These are phyloP conservation scores for Candida dajiaensis DNA, from an alignment of 805 yeast species.

Conservation along the genomic window DNA sequence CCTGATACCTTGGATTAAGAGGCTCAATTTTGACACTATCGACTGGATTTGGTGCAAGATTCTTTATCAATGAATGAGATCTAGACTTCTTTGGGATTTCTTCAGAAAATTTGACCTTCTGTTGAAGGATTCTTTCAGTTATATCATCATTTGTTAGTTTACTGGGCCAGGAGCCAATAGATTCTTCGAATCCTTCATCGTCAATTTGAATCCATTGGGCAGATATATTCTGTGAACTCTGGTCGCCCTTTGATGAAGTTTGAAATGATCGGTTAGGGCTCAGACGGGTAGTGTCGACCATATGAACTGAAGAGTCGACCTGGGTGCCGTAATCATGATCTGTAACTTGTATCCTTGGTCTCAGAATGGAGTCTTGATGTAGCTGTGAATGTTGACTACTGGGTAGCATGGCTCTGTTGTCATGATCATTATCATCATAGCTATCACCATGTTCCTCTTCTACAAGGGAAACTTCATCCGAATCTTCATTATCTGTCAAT, in stretches of 20 bases:
- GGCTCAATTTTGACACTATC: conserved; percentile 1
- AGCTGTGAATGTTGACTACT: neutral
- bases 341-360: neutral
- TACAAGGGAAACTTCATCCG: neutral
- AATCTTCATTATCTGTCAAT: neutral
- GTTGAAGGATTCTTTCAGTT: neutral
- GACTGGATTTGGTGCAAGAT: conserved; percentile 5
- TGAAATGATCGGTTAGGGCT: neutral
- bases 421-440: neutral
- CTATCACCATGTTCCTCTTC: neutral
- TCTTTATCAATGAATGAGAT: neutral
- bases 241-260: neutral
- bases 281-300: neutral
- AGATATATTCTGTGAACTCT: neutral
- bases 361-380: neutral
- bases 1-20: conserved; percentile 14
- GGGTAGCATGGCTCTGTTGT: neutral
- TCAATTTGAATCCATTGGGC: neutral
- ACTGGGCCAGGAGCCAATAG: neutral
- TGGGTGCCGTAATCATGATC: neutral
- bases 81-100: neutral
- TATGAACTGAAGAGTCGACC: neutral
- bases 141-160: neutral
- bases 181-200: neutral
- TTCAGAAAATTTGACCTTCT: conserved; percentile 1